phyloP scores from a whole-genome alignment of 192 early-diverging fungal species.

The Coemansia sp. region DNA sequence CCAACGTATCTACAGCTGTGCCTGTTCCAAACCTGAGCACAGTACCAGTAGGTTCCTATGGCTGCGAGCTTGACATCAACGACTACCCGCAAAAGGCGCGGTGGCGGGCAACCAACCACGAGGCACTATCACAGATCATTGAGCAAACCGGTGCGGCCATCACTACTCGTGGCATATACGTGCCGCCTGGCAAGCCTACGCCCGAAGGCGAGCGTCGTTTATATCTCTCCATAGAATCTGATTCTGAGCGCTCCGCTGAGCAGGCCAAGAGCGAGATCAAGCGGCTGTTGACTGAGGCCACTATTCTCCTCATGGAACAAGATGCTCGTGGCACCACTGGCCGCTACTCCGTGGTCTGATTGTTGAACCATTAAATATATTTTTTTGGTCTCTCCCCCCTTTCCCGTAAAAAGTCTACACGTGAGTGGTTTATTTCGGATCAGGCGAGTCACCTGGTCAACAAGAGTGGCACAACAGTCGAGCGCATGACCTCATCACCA shows the following conservation, averaged over 20 bases:
- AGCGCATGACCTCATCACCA: neutral
- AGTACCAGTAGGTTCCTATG: slow-evolving; percentile 33
- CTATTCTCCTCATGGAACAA: slow-evolving; percentile 70
- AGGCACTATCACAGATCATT: slow-evolving; percentile 89
- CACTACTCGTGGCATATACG: slow-evolving; percentile 90
- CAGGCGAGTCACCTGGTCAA: neutral
- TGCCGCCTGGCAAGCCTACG: slow-evolving; percentile 83
- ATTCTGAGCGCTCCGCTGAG: slow-evolving; percentile 86
- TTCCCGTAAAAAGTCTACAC: neutral
- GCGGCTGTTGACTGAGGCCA: slow-evolving; percentile 87
- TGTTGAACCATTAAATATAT: neutral
- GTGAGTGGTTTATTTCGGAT: neutral
- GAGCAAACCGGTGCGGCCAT: slow-evolving; percentile 94
- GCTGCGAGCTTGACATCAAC: slow-evolving; percentile 93
- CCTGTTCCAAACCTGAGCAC: neutral
- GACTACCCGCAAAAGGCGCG: slow-evolving; percentile 96
- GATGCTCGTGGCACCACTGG: slow-evolving; percentile 60
- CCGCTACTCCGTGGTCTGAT: slow-evolving; percentile 47
- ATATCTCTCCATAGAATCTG: slow-evolving; percentile 94
- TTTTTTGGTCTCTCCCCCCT: neutral
- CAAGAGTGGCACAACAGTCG: neutral
- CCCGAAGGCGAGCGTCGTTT: slow-evolving; percentile 83
- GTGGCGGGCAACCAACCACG: slow-evolving; percentile 95
- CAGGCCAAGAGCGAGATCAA: slow-evolving; percentile 93
- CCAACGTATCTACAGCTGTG: neutral